These are phyloP conservation scores for Theileria sp. DNA, from an alignment of 169 alveolate species.

Conservation along the genomic window DNA sequence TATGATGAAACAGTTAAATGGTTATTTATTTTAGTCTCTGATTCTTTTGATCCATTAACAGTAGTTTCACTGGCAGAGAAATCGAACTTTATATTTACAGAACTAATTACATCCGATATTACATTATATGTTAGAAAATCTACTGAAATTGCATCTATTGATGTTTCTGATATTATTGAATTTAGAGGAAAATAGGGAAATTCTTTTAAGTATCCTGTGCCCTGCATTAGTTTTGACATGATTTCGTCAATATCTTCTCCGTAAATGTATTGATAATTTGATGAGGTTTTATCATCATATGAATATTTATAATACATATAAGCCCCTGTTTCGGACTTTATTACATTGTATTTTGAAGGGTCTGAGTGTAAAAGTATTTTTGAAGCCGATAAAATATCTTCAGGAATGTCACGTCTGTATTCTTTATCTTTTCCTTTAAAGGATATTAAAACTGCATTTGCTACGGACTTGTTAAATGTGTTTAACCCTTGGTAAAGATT, in stretches of 20 bases:
- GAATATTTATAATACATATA: conserved; percentile 29
- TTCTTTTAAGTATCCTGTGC: conserved; percentile 29
- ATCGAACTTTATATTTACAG: conserved; percentile 52
- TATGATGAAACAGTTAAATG: conserved; percentile 28
- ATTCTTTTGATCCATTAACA: background rate
- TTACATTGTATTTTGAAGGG: conserved; percentile 21
- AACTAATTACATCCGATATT: conserved; percentile 53
- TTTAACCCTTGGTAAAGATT: conserved; percentile 52
- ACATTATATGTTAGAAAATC: conserved; percentile 69
- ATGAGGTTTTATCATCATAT: conserved; percentile 58
- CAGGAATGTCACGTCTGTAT: conserved; percentile 23
- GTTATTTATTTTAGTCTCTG: background rate
- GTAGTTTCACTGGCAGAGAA: conserved; percentile 1
- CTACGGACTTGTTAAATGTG: conserved; percentile 52
- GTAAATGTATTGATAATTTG: conserved; percentile 63
- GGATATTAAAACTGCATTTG: conserved; percentile 56
- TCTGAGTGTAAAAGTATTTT: conserved; percentile 23
- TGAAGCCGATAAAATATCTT: conserved; percentile 1
- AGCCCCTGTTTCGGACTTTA: conserved; percentile 25
- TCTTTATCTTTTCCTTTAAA: conserved; percentile 43
- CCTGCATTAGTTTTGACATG: conserved; percentile 60
- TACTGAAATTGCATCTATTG: conserved; percentile 60
- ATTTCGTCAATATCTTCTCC: conserved; percentile 60
- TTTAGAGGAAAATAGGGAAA: conserved; percentile 73
- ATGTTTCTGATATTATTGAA: conserved; percentile 63